A percentile compares a stretch with the other conserved stretches of the same genome.
phyloP scores from a whole-genome alignment of 1,284 basidiomycete species.

The Sutorius eximius region DNA sequence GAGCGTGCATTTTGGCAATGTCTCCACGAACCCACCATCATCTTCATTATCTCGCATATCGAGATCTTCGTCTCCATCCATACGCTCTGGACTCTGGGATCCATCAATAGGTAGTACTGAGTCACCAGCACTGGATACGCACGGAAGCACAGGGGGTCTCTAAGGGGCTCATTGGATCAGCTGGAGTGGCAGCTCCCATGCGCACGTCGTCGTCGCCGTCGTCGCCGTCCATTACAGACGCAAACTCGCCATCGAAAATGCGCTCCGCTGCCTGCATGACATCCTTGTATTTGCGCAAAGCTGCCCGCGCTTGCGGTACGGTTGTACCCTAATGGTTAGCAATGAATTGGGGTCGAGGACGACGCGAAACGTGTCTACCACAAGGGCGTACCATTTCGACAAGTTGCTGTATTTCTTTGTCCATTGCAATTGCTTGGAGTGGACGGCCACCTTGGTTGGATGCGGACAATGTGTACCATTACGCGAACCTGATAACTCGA shows the following conservation, averaged over 20 bases:
- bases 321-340: slow-evolving; percentile 65
- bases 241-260: slow-evolving; percentile 80
- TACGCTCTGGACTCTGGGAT: slow-evolving; percentile 55
- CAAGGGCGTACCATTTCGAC: slow-evolving; percentile 53
- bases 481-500: slow-evolving; percentile 23
- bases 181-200: slow-evolving; percentile 26
- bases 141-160: slow-evolving; percentile 33
- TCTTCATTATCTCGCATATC: slow-evolving; percentile 54
- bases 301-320: slow-evolving; percentile 71
- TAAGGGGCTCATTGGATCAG: slow-evolving; percentile 25
- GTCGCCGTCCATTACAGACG: slow-evolving; percentile 62
- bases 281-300: slow-evolving; percentile 75
- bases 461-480: slow-evolving; percentile 20
- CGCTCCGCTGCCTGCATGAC: slow-evolving; percentile 88
- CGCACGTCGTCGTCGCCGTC: slow-evolving; percentile 42
- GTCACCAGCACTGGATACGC: slow-evolving; percentile 2
- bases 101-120: slow-evolving; percentile 4
- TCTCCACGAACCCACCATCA: slow-evolving; percentile 42
- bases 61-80: slow-evolving; percentile 41
- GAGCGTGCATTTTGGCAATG: slow-evolving; percentile 6
- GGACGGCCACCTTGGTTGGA: slow-evolving; percentile 6
- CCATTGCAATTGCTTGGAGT: slow-evolving; percentile 31
- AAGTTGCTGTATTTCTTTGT: slow-evolving; percentile 47
- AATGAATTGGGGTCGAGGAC: slow-evolving; percentile 10
- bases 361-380: not conserved